Percentiles rank a stretch among this genome's conserved stretches.
phyloP scores from a whole-genome alignment of 2,329 filamentous ascomycete species.

The Ophiognomonia clavigignenti-juglandacearum region DNA sequence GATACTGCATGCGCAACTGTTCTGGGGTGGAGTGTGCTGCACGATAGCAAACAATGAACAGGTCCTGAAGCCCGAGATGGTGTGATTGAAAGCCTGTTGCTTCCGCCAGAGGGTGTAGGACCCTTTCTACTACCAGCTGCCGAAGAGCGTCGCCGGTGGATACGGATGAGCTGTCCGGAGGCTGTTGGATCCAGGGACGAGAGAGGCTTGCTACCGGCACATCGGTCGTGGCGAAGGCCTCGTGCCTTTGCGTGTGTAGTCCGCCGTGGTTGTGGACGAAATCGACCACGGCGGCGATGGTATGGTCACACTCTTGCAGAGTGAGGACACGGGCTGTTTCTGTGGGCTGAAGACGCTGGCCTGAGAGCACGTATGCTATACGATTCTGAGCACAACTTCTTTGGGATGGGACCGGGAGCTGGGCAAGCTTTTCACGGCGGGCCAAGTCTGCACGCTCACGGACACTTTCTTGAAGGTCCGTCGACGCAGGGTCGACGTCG shows the following conservation, averaged over 20 bases:
- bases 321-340: conserved; percentile 1
- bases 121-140: conserved; percentile 1
- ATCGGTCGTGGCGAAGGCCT: conserved; percentile 14
- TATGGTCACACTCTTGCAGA: conserved; percentile 5
- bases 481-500: background rate
- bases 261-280: conserved; percentile 9
- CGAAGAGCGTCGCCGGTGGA: conserved; percentile 2
- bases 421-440: conserved; percentile 11
- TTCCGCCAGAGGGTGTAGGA: conserved; percentile 4
- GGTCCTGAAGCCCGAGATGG: conserved; percentile 11
- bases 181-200: background rate
- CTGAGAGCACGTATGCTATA: conserved; percentile 11
- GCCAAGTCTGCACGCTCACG: conserved; percentile 10
- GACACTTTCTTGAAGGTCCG: background rate
- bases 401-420: conserved; percentile 2
- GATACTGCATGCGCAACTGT: background rate
- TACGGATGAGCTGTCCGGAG: background rate
- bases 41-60: conserved; percentile 14
- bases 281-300: conserved; percentile 7
- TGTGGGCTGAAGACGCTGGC: conserved; percentile 12
- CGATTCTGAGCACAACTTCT: conserved; percentile 14
- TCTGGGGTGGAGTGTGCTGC: background rate
- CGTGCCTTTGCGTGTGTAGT: conserved; percentile 10
- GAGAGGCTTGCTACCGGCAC: conserved; percentile 12
- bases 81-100: conserved; percentile 6